phyloP scores from a whole-genome alignment of 2,329 filamentous ascomycete genomes.

The Ophiostoma ulmi region DNA sequence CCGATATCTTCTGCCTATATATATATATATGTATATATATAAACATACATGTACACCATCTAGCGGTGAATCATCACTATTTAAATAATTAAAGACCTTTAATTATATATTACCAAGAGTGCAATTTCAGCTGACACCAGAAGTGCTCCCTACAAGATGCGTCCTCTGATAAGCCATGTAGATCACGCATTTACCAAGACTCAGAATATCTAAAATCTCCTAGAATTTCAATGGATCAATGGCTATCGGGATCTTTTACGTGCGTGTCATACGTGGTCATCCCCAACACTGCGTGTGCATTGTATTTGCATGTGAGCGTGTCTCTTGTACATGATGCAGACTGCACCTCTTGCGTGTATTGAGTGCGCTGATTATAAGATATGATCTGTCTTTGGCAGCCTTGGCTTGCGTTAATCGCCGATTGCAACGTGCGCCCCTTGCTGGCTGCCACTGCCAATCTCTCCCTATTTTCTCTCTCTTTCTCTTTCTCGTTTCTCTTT shows the following conservation, averaged over 20 bases:
- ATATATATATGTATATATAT: neutral
- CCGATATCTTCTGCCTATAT: neutral
- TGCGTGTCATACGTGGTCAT: conserved; percentile 9
- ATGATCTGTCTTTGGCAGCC: too few species aligned
- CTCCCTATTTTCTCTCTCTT: too few species aligned
- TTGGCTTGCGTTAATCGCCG: too few species aligned
- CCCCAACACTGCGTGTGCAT: neutral
- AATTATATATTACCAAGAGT: neutral
- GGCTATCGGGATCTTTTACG: neutral
- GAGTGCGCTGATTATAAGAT: too few species aligned
- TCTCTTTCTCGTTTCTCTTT: too few species aligned
- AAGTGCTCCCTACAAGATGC: neutral
- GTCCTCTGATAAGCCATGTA: neutral
- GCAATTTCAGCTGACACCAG: neutral
- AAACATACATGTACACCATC: conserved; percentile 10
- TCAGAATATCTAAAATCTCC: neutral
- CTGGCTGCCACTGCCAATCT: too few species aligned
- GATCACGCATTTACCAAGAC: neutral
- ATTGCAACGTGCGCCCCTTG: too few species aligned
- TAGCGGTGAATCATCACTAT: conserved; percentile 14
- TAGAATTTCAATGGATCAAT: neutral
- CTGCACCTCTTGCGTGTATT: too few species aligned
- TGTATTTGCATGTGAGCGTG: neutral
- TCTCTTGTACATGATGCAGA: neutral
- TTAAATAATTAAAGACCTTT: neutral